phyloP scores from a whole-genome alignment of 2,329 filamentous ascomycete species.

The Xylariales sp. region DNA sequence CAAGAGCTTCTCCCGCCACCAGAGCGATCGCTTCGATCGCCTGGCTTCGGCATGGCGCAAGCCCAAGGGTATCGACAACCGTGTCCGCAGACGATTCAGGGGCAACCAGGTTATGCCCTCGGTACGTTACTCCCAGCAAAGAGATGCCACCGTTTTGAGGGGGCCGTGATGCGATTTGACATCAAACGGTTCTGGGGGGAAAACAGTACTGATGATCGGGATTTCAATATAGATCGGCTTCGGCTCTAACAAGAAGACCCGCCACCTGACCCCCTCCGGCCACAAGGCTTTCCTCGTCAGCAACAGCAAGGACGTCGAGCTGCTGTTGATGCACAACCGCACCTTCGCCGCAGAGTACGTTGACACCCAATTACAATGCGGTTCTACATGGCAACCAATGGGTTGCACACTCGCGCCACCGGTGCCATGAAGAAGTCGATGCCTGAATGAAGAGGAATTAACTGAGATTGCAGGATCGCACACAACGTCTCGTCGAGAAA shows the following conservation, averaged over 20 bases:
- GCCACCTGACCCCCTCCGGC: conserved; percentile 97
- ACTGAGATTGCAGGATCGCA: conserved; percentile 70
- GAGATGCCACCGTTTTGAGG: too few relatives aligned
- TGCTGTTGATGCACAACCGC: conserved; percentile 99
- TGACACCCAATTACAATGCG: too few relatives aligned
- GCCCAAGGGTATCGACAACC: conserved; percentile 99
- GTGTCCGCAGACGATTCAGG: conserved; percentile 95
- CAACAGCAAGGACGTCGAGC: conserved; percentile 93
- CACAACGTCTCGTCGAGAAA: conserved; percentile 98
- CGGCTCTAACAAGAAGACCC: conserved; percentile 99
- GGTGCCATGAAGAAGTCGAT: neutral
- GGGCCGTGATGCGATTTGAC: too few relatives aligned
- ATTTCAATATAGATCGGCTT: conserved; percentile 75
- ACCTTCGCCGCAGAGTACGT: conserved; percentile 98
- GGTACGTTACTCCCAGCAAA: too few relatives aligned
- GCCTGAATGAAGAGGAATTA: conserved; percentile 23
- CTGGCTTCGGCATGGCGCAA: conserved; percentile 93
- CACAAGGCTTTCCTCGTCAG: conserved; percentile 99
- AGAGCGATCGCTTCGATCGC: conserved; percentile 95
- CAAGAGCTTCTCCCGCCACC: conserved; percentile 94
- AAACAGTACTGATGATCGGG: conserved; percentile 3
- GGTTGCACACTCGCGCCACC: too few relatives aligned
- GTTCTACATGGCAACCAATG: too few relatives aligned
- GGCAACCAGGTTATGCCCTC: conserved; percentile 95
- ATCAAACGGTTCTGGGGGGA: too few relatives aligned